Base-by-base conservation (phyloP, 108 stramenopile genomes). In the Phaeodactylum tricornutum region DNA sequence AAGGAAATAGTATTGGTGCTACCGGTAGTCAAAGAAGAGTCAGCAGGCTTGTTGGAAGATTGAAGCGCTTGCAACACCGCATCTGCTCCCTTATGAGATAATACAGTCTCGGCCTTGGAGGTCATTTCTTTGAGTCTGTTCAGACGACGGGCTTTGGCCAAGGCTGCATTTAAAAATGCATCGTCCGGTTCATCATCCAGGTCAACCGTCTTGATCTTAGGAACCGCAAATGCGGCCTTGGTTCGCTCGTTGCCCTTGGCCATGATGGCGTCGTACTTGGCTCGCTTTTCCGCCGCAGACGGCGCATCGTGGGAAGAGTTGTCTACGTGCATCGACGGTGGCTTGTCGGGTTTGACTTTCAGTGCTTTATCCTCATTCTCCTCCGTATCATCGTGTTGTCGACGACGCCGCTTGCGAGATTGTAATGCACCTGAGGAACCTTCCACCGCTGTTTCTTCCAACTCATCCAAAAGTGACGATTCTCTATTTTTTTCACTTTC, bases 71-170 rank as follows among this genome's bases (percentile, higher is more conserved):
- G 55, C 3, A 72, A 62, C 6, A 91, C 80, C 4, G 84, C 82
- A 47, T 71, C 67, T 36, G 80, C 88, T n/a, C 77, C 81, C 29
- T 35, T 55, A 12, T 48, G 26, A 9, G 34, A n/a, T 2, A 16
- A 24, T 22, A 44, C 36, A n/a, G 54, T 14, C 1, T 31, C 30
- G 12, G 15, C 26, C 28, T 41, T 50, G 26, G 55, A 29, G 36
- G 43, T 52, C 70, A 89, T 50, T 38, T 79, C 80, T 38, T 66
- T 70, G 20, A 93, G 64, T 24, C 76, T 59, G 44, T 78, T 66
- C 56, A 93, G 56, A 5, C 92, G 61, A 32, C 87, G 71, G 15
- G 92, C 92, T 66, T 93, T 93, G 29, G 82, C 84, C 21, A 93
- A 47, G 4, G 92, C 92, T 15, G 86, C 92, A 51, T 84, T 87